Conservation (phyloP, 169 alveolate species). For the Plasmodium knowlesi region DNA sequence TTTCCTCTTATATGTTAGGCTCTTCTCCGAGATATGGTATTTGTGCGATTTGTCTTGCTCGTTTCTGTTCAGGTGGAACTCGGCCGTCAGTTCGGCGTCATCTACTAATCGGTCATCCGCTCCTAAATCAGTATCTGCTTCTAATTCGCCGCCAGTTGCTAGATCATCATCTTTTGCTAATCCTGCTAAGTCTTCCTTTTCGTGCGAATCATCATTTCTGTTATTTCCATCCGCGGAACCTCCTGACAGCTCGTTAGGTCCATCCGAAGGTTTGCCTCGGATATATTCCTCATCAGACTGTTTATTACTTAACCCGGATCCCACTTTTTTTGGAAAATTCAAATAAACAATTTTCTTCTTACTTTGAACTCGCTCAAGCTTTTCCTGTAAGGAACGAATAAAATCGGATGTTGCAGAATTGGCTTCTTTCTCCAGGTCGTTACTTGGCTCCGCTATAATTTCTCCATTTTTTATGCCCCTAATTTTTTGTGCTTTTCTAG, state of each 20-base stretch:
- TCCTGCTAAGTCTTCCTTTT: not conserved
- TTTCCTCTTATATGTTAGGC: slow-evolving; percentile 62
- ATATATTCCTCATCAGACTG: not conserved
- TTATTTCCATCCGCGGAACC: not conserved
- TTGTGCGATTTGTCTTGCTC: not conserved
- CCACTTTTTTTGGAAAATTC: not conserved
- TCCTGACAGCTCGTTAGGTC: not conserved
- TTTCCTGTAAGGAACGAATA: slow-evolving; percentile 32
- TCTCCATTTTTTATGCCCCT: slow-evolving; percentile 46
- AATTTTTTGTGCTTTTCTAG: slow-evolving; percentile 1
- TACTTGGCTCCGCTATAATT: not conserved
- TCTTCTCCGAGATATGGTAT: slow-evolving; percentile 19
- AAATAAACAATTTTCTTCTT: slow-evolving; percentile 43
- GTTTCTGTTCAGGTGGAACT: not conserved
- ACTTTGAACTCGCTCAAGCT: slow-evolving; percentile 39
- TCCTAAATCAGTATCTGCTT: too few relatives aligned
- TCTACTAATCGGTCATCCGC: not conserved
- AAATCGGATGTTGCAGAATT: slow-evolving; percentile 10
- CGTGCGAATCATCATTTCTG: not conserved
- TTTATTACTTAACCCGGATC: not conserved
- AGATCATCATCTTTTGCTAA: too few relatives aligned
- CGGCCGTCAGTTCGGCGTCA: not conserved
- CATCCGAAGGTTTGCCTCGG: not conserved
- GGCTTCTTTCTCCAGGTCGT: not conserved
- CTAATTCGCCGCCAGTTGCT: too few relatives aligned